Percentiles rank a stretch among this genome's conserved stretches.
Conservation (phyloP, 495 filamentous ascomycete genomes). For the Terfezia claveryi region DNA sequence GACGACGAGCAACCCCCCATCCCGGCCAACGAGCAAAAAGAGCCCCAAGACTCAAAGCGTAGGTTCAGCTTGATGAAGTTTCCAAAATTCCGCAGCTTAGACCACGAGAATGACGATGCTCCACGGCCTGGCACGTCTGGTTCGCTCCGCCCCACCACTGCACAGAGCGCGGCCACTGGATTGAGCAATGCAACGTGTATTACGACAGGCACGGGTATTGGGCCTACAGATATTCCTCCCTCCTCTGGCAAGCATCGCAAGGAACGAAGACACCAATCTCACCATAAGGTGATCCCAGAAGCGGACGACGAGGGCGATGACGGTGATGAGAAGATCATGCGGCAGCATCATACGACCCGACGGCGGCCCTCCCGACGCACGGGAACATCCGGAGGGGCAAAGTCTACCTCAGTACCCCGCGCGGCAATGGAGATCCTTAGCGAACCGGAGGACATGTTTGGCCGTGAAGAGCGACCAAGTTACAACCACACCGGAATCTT, state of each 20-base stretch:
- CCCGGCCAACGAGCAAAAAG: background rate
- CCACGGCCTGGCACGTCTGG: background rate
- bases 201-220: background rate
- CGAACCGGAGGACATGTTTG: background rate
- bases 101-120: background rate
- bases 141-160: background rate
- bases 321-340: background rate
- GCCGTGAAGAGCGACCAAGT: background rate
- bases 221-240: background rate
- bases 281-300: background rate
- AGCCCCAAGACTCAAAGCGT: background rate
- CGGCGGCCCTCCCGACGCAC: background rate
- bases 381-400: background rate
- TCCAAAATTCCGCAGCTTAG: background rate
- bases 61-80: background rate
- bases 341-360: background rate
- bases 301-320: background rate
- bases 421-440: background rate
- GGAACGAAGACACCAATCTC: background rate
- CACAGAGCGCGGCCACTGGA: background rate
- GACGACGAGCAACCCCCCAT: background rate
- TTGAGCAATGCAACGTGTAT: background rate
- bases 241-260: background rate
- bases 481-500: background rate
- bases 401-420: background rate